Conservation (phyloP, 306 rosid genomes). For the Urtica urens region DNA sequence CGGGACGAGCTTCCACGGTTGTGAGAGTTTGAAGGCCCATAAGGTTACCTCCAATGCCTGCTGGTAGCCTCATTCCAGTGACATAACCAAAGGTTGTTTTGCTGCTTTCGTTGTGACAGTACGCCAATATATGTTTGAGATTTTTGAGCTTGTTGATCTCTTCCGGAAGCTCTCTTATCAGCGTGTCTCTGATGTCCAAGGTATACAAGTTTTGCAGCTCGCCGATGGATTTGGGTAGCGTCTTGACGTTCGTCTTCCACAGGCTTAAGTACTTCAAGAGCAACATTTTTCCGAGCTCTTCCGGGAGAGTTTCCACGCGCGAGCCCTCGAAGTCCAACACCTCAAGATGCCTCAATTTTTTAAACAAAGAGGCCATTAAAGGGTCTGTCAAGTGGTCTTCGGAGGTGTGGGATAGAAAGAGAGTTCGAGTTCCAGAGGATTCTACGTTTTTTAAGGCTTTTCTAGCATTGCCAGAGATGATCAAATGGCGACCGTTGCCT, state of each 20-base stretch:
- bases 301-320: slow-evolving; percentile 1
- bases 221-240: slow-evolving; percentile 1
- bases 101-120: not conserved
- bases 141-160: not conserved
- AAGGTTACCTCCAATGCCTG: not conserved
- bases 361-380: not conserved
- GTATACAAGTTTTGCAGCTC: not conserved
- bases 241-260: not conserved
- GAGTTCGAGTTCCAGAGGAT: too few species aligned
- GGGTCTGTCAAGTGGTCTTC: too few species aligned
- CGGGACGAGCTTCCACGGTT: not conserved
- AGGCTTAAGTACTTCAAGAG: slow-evolving; percentile 14
- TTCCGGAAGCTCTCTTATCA: not conserved
- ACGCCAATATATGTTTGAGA: not conserved
- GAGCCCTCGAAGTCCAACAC: slow-evolving; percentile 9
- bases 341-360: slow-evolving; percentile 3
- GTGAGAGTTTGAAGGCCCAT: not conserved
- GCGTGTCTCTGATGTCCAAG: not conserved
- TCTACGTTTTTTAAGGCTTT: too few species aligned
- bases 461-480: too few species aligned
- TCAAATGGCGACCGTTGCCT: slow-evolving; percentile 3
- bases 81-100: too few species aligned
- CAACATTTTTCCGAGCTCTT: slow-evolving; percentile 5
- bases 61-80: not conserved
- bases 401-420: too few species aligned